Evolutionary conservation across 1,284 basidiomycete genomes (phyloP).

Genomic region (Cerrena zonata): DNA sequence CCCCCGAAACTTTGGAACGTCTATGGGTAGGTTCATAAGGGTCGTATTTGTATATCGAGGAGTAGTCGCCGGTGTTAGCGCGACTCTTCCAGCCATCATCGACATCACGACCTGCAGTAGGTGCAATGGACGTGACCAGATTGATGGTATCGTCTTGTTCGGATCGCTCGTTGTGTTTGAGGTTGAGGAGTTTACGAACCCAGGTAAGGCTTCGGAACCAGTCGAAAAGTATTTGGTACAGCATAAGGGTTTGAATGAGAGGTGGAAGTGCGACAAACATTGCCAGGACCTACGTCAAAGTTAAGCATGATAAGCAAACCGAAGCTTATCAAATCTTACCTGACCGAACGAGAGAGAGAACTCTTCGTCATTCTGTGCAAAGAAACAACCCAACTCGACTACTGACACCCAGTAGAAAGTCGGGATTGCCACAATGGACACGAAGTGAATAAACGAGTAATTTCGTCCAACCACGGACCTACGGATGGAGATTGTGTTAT

Average conservation of each 20-base stretch:
- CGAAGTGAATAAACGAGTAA: slow-evolving; percentile 10
- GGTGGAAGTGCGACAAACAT: slow-evolving; percentile 9
- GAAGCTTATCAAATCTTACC: not conserved
- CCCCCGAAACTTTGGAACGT: too few relatives aligned
- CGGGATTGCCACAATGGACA: slow-evolving; percentile 6
- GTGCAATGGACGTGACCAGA: too few relatives aligned
- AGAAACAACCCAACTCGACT: slow-evolving; percentile 2
- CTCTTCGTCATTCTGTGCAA: not conserved
- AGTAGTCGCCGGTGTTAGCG: too few relatives aligned
- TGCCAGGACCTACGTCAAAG: slow-evolving; percentile 3
- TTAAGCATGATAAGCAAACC: not conserved
- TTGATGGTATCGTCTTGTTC: too few relatives aligned
- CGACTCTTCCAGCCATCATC: too few relatives aligned
- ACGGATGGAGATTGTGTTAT: not conserved
- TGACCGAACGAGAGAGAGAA: slow-evolving; percentile 2
- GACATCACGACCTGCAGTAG: too few relatives aligned
- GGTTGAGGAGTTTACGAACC: too few relatives aligned
- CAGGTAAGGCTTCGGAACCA: slow-evolving; percentile 1
- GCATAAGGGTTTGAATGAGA: not conserved
- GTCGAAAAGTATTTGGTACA: not conserved
- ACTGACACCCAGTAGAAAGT: slow-evolving; percentile 5
- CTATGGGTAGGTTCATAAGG: too few relatives aligned
- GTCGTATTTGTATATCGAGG: too few relatives aligned
- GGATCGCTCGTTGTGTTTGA: too few relatives aligned
- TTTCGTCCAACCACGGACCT: slow-evolving; percentile 7